Evolutionary conservation across 768 basidiomycete genomes (phyloP).

Genomic region (Hydnomerulius pinastri): DNA sequence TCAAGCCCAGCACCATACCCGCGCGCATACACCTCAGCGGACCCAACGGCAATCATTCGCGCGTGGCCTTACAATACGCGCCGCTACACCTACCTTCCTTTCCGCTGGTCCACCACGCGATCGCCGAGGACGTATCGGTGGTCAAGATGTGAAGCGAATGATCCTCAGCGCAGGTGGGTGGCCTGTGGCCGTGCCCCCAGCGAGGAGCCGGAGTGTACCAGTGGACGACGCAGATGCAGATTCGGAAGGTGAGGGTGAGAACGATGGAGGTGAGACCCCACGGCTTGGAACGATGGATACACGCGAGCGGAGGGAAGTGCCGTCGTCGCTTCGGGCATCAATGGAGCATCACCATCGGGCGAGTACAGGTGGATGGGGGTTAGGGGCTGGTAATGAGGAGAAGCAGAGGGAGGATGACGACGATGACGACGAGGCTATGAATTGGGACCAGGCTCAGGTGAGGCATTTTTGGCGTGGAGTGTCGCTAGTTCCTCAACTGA

Average conservation of each 20-base stretch:
- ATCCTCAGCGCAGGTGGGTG: constrained; percentile 30
- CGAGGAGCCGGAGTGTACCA: constrained; percentile 6
- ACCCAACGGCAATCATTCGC: constrained; percentile 29
- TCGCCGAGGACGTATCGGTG: constrained; percentile 73
- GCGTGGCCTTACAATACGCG: constrained; percentile 28
- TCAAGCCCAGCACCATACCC: constrained; percentile 46
- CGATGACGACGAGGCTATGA: constrained; percentile 61
- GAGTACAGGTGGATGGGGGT: constrained; percentile 74
- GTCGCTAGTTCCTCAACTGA: background rate
- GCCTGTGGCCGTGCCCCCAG: constrained; percentile 11
- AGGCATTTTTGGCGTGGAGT: constrained; percentile 1
- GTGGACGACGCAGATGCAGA: constrained; percentile 34
- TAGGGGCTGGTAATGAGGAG: constrained; percentile 62
- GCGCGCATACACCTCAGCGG: constrained; percentile 22
- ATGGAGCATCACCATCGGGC: constrained; percentile 40
- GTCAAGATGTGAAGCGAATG: constrained; percentile 29
- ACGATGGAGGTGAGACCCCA: constrained; percentile 61
- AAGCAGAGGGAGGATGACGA: constrained; percentile 59
- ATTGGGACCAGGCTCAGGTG: constrained; percentile 76
- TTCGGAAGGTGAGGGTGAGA: constrained; percentile 36
- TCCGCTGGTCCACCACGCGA: constrained; percentile 76
- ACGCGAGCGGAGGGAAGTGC: constrained; percentile 7
- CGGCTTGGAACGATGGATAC: constrained; percentile 47
- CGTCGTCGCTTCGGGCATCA: constrained; percentile 46
- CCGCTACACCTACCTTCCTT: constrained; percentile 62